phyloP scores from a whole-genome alignment of 495 filamentous ascomycete species.

The Aspergillus saccharolyticus region DNA sequence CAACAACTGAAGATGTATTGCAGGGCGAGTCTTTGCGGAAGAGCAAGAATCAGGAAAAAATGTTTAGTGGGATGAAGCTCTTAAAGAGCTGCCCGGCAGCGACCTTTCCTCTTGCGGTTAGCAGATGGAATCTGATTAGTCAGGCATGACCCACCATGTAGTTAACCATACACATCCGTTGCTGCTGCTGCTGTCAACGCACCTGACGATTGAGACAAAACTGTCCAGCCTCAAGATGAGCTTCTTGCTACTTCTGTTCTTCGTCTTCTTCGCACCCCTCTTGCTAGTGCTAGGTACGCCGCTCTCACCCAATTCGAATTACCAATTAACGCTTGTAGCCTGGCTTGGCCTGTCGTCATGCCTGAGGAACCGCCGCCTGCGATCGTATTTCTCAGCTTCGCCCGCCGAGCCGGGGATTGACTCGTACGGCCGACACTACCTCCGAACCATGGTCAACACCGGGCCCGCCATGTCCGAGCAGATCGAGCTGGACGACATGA shows the following conservation, averaged over 20 bases:
- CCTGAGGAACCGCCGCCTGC: slow-evolving; percentile 47
- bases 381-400: slow-evolving; percentile 35
- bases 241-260: slow-evolving; percentile 43
- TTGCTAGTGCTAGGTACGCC: slow-evolving; percentile 42
- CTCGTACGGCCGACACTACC: slow-evolving; percentile 50
- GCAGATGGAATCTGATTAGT: neutral
- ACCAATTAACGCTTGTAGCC: slow-evolving; percentile 30
- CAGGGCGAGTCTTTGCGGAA: slow-evolving; percentile 4
- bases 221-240: slow-evolving; percentile 32
- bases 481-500: slow-evolving; percentile 59
- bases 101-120: slow-evolving; percentile 26
- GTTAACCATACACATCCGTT: neutral
- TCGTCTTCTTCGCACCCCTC: slow-evolving; percentile 47
- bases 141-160: neutral
- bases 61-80: slow-evolving; percentile 21
- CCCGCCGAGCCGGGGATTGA: slow-evolving; percentile 34
- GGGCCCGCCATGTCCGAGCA: slow-evolving; percentile 56
- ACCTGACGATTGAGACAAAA: neutral
- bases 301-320: neutral
- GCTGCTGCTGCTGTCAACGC: too few relatives aligned
- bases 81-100: slow-evolving; percentile 13
- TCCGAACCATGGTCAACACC: slow-evolving; percentile 49
- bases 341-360: slow-evolving; percentile 58
- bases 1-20: slow-evolving; percentile 5
- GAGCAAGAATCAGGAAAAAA: slow-evolving; percentile 14